Evolutionary conservation across 202 grass and related monocot genomes (phyloP).

Genomic region (Digitaria exilis): DNA sequence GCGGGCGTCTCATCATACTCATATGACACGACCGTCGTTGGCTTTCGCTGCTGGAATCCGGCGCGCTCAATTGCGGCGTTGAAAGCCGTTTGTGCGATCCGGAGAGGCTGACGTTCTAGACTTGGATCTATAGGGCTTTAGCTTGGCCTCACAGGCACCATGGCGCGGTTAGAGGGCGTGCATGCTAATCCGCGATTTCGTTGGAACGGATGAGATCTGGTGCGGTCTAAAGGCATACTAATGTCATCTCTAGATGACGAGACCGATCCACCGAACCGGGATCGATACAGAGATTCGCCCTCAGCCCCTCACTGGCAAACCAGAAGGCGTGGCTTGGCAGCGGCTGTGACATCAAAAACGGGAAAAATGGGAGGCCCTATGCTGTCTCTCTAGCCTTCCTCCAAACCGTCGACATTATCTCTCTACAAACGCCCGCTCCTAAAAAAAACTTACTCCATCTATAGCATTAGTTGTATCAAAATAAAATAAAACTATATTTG

Average conservation of each 20-base stretch:
- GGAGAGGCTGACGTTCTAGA: neutral
- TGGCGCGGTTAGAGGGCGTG: neutral
- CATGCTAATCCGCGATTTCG: neutral
- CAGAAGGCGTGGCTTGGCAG: no score
- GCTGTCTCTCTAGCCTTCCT: no score
- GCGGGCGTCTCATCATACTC: no score
- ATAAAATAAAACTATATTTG: no score
- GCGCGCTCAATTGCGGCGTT: slow-evolving; percentile 12
- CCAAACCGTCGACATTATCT: no score
- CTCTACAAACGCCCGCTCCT: no score
- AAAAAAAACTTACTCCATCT: no score
- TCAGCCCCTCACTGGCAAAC: no score
- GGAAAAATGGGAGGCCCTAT: no score
- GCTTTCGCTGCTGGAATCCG: neutral
- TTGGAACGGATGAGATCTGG: neutral
- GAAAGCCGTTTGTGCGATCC: neutral
- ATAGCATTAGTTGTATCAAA: no score
- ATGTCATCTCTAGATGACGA: slow-evolving; percentile 10
- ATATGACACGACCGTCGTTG: no score
- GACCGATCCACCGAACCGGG: neutral
- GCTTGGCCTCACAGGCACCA: slow-evolving; percentile 10
- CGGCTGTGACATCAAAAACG: no score
- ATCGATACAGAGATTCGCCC: neutral
- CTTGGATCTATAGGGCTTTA: neutral
- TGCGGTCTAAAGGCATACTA: slow-evolving; percentile 22